These are phyloP conservation scores for Agarophyton chilense DNA, from an alignment of 23 red algal species.

Conservation along the genomic window DNA sequence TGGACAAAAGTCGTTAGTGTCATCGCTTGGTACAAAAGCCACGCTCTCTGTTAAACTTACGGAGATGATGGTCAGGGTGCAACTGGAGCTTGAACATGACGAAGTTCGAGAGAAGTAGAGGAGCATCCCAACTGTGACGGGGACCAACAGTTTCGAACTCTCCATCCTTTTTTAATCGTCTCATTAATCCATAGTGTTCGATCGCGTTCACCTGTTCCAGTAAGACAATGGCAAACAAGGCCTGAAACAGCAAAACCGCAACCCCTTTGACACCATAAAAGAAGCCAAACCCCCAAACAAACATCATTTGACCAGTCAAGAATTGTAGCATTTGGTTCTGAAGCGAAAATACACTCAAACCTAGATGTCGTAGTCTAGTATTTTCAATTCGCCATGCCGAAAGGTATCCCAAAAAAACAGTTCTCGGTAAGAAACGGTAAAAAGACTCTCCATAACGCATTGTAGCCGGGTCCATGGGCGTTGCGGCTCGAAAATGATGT, in stretches of 20 bases:
- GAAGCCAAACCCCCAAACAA: conserved; percentile 24
- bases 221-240: conserved; percentile 62
- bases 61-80: conserved; percentile 91
- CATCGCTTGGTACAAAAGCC: too few species aligned
- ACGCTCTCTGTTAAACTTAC: conserved; percentile 35
- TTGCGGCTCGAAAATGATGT: conserved; percentile 86
- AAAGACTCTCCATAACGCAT: conserved; percentile 75
- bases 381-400: conserved; percentile 84
- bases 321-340: conserved; percentile 55
- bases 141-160: conserved; percentile 72
- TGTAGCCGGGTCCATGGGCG: conserved; percentile 83
- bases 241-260: conserved; percentile 66
- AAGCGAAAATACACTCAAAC: background rate
- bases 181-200: conserved; percentile 90
- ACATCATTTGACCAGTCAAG: background rate
- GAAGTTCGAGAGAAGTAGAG: conserved; percentile 76
- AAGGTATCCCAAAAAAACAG: conserved; percentile 48
- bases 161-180: conserved; percentile 24
- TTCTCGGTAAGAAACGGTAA: conserved; percentile 80
- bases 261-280: conserved; percentile 39
- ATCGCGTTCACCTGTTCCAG: conserved; percentile 93
- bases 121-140: conserved; percentile 89
- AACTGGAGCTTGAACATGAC: conserved; percentile 93
- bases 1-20: too few species aligned
- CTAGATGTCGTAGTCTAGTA: conserved; percentile 11